Percentiles rank a stretch among this genome's conserved stretches.
These are phyloP conservation scores for Colletotrichum destructivum DNA, from an alignment of 2,329 filamentous ascomycete genomes.

Conservation along the genomic window DNA sequence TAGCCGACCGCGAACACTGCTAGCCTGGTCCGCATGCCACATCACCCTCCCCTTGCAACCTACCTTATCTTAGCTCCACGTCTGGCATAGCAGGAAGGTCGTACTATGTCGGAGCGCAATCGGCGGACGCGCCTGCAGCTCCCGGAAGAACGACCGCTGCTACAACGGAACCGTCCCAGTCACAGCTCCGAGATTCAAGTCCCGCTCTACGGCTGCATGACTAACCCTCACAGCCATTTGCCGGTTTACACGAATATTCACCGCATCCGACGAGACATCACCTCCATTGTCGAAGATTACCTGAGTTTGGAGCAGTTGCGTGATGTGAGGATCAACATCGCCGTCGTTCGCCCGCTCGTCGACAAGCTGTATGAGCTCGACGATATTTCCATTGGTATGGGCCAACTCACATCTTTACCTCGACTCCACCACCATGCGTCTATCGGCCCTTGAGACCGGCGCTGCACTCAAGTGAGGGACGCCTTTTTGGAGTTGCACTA, in stretches of 20 bases:
- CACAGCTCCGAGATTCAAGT: constrained; percentile 55
- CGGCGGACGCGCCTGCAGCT: constrained; percentile 41
- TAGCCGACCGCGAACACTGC: not conserved
- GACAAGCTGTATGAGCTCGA: constrained; percentile 85
- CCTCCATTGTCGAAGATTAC: constrained; percentile 74
- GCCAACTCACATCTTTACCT: constrained; percentile 16
- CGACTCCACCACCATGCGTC: not conserved
- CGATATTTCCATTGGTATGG: constrained; percentile 81
- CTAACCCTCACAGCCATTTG: constrained; percentile 73
- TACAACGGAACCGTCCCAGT: constrained; percentile 54
- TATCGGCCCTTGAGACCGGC: not conserved
- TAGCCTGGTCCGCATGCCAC: constrained; percentile 10
- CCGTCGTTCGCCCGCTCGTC: constrained; percentile 85
- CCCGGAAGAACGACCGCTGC: constrained; percentile 51
- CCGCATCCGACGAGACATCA: constrained; percentile 75
- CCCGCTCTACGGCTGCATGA: constrained; percentile 66
- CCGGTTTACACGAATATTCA: constrained; percentile 86
- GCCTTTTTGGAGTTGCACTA: not conserved
- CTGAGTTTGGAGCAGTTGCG: constrained; percentile 82
- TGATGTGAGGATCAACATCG: constrained; percentile 85
- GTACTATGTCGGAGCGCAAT: constrained; percentile 44
- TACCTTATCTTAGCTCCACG: not conserved
- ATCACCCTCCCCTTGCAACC: not conserved
- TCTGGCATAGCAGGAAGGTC: constrained; percentile 9
- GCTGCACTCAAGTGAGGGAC: not conserved